Percentiles rank a stretch among this genome's conserved stretches.
Conservation (phyloP, 768 basidiomycete species). For the Leucocoprinus leucothites region DNA sequence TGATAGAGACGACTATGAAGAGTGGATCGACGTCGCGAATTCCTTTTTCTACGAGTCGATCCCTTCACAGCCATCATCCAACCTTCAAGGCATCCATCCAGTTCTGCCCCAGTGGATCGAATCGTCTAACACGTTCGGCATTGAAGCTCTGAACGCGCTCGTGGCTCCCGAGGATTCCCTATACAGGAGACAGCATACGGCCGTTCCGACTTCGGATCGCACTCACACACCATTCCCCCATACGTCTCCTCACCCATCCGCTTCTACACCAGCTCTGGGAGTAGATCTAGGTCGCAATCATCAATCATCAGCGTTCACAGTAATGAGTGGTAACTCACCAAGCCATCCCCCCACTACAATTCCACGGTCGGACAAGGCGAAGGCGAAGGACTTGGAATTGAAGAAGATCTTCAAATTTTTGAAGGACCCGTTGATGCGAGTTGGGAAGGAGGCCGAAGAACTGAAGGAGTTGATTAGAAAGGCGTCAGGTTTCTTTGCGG, state of each 20-base stretch:
- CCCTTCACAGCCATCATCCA: background rate
- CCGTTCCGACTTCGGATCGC: background rate
- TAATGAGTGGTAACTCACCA: background rate
- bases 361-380: conserved; percentile 4
- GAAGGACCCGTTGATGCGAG: background rate
- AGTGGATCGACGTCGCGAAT: conserved; percentile 21
- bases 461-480: too few species aligned
- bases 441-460: too few species aligned
- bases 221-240: background rate
- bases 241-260: background rate
- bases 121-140: background rate
- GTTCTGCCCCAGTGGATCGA: background rate
- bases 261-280: background rate
- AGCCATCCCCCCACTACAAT: background rate
- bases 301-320: too few species aligned
- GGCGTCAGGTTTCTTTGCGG: too few species aligned
- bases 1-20: too few species aligned
- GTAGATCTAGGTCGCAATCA: too few species aligned
- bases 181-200: too few species aligned
- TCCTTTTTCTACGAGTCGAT: background rate
- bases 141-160: conserved; percentile 1
- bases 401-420: conserved; percentile 12
- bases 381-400: conserved; percentile 8
- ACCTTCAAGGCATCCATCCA: background rate
- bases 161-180: too few species aligned